Conservation (phyloP, 1,284 basidiomycete species). For the Moniliophthora roreri region DNA sequence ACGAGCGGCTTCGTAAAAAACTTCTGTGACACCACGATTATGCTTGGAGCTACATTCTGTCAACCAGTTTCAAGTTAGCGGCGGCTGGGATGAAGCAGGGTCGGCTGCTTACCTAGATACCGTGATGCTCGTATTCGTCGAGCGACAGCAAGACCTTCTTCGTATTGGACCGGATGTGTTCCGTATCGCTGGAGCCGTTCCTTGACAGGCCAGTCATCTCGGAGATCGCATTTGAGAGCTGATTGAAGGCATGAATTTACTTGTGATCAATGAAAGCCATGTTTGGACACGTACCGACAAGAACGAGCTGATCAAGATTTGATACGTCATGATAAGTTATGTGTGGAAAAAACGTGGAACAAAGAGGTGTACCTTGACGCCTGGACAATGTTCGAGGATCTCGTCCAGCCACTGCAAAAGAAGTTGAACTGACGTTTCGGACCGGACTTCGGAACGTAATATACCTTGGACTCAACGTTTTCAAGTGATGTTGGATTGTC, state of each 20-base stretch:
- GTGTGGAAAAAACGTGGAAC: constrained; percentile 3
- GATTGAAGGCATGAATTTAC: constrained; percentile 12
- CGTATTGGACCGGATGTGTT: constrained; percentile 78
- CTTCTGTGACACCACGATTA: constrained; percentile 90
- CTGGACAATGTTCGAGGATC: constrained; percentile 87
- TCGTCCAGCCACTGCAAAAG: constrained; percentile 80
- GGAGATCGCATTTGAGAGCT: constrained; percentile 95
- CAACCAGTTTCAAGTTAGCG: constrained; percentile 11
- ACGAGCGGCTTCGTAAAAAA: constrained; percentile 87
- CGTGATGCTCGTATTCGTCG: constrained; percentile 88
- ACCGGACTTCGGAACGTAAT: constrained; percentile 14
- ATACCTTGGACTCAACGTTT: constrained; percentile 89
- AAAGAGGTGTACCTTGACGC: constrained; percentile 70
- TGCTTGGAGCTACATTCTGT: constrained; percentile 97
- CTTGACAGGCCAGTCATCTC: constrained; percentile 71
- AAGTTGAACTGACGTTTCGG: constrained; percentile 3
- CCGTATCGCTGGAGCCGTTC: constrained; percentile 71
- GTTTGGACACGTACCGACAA: constrained; percentile 77
- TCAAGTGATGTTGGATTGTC: constrained; percentile 91
- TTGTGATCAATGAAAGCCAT: constrained; percentile 4
- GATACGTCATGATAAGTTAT: constrained; percentile 13
- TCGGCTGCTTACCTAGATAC: constrained; percentile 73
- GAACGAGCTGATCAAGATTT: constrained; percentile 61
- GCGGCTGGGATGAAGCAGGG: constrained; percentile 3
- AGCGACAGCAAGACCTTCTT: constrained; percentile 86